Evolutionary conservation across 2,329 filamentous ascomycete genomes (phyloP).

Genomic region (Pestalotiopsis sp.): DNA sequence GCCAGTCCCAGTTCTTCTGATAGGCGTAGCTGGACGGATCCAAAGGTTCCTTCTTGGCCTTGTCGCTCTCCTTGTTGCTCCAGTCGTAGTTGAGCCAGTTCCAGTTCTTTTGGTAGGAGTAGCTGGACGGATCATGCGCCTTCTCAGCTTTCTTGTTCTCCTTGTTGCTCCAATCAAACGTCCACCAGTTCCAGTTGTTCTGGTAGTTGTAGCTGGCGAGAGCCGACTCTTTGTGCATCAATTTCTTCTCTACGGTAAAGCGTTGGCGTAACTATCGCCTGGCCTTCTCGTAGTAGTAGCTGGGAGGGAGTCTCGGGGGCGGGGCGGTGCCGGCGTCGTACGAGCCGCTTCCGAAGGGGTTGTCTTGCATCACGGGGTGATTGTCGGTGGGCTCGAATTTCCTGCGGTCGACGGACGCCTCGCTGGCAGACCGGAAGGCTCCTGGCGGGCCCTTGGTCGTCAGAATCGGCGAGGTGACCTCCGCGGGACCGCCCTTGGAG

Average conservation of each 20-base stretch:
- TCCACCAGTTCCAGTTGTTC: not conserved
- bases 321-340: not conserved
- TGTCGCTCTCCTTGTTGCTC: too few species aligned
- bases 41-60: too few species aligned
- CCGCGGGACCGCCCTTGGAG: not conserved
- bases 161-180: not conserved
- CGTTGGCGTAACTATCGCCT: not conserved
- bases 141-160: not conserved
- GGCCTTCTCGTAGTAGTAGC: not conserved
- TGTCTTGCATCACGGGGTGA: not conserved
- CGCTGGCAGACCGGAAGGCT: not conserved
- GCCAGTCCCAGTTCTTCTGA: too few species aligned
- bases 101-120: too few species aligned
- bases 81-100: too few species aligned
- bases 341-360: conserved; percentile 1
- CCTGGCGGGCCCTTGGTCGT: not conserved
- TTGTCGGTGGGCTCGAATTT: not conserved
- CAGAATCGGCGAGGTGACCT: not conserved
- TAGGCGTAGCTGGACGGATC: too few species aligned
- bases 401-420: not conserved
- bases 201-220: not conserved
- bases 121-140: not conserved
- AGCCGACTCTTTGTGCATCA: too few species aligned
- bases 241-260: too few species aligned
- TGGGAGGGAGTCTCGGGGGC: not conserved